Base-by-base conservation (phyloP, 768 basidiomycete genomes). In the Rhodosporidiobolus odoratus region DNA sequence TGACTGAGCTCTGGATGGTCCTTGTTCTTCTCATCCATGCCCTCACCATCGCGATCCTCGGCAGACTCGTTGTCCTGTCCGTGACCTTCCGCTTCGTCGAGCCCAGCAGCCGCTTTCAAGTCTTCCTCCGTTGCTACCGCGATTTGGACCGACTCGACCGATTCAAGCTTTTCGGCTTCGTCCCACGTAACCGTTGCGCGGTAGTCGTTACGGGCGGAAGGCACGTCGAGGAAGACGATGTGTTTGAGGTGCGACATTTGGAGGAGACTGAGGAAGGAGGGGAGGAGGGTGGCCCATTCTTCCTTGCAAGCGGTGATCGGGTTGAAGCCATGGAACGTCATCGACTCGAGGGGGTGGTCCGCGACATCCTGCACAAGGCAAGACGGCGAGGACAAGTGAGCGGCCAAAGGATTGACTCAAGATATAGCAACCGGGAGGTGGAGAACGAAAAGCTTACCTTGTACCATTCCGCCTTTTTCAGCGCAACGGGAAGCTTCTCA, bases 311-410 rank as follows among this genome's bases (percentile, higher is more conserved):
- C 54, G 32, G 69, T 70, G 32, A 70, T n/a, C 12, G 69, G 69
- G 58, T 70, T 70, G 58, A 70, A 70, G 13, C 69, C 69, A 35
- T 70, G 69, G 0, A 70, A 17, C 4, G 58, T 65, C 3, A 70
- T 25, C 19, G 47, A 56, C 41, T 65, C 63, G 34, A 70, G 58
- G 23, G 69, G 69, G 32, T 65, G 69, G 4, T 65, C 35, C 17
- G 21, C 16, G 27, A 65, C 53, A 59, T 70, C 27, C 62, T 63
- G 40, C 1, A 30, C 9, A 9, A 17, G 41, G 43, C 38, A 23
- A 35, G 60, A 5, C 21, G 37, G 19, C n/a, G n/a, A 12, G 25
- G 50, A 21, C n/a, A 16, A 27, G 4, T 25, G 32, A 5, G 19
- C 6, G 13, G 34, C 19, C 25, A 2, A 9, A 17, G 48, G 12